Evolutionary conservation across 1,284 basidiomycete species (phyloP).

Genomic region (Papiliotrema fonsecae): DNA sequence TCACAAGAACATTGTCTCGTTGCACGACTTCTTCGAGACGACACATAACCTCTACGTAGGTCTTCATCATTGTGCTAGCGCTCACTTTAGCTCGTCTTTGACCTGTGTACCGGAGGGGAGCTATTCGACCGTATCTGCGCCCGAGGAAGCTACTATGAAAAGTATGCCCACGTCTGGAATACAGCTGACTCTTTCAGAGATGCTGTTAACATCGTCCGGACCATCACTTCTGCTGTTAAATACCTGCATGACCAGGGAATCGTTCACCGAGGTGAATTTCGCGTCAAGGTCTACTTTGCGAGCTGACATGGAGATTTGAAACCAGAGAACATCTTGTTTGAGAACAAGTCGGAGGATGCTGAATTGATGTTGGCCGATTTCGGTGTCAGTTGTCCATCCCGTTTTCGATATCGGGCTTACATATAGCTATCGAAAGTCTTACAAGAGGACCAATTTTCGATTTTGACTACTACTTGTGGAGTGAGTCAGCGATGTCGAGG

Average conservation of each 20-base stretch:
- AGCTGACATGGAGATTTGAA: conserved; percentile 65
- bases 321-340: conserved; percentile 95
- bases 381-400: conserved; percentile 59
- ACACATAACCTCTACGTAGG: conserved; percentile 77
- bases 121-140: conserved; percentile 98
- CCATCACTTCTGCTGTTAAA: conserved; percentile 78
- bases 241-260: conserved; percentile 91
- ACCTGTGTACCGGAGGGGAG: conserved; percentile 95
- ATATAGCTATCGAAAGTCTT: conserved; percentile 59
- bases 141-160: conserved; percentile 93
- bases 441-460: conserved; percentile 81
- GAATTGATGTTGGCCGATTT: conserved; percentile 98
- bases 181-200: conserved; percentile 56
- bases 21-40: conserved; percentile 98
- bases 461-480: conserved; percentile 92
- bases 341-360: conserved; percentile 79
- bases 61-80: not conserved
- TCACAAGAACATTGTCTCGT: conserved; percentile 78
- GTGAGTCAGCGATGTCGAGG: conserved; percentile 49
- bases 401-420: not conserved
- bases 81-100: conserved; percentile 66
- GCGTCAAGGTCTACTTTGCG: not conserved
- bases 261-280: conserved; percentile 76
- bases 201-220: conserved; percentile 82
- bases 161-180: conserved; percentile 53